Conservation (phyloP, 78 protist species). For the Dictyostelium brefeldianum region DNA sequence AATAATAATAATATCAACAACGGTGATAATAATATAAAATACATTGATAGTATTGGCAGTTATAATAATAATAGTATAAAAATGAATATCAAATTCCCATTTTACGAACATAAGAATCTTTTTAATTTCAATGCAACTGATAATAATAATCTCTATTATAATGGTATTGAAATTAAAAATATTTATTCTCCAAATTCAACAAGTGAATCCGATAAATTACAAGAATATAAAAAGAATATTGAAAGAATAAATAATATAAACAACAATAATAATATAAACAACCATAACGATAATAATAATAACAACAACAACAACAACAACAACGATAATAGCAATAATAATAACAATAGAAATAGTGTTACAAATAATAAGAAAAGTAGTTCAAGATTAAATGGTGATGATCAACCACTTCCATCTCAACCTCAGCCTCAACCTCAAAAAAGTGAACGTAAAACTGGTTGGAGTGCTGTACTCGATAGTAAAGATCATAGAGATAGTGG, state of each 20-base stretch:
- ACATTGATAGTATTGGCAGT: neutral
- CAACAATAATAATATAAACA: neutral
- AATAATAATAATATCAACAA: neutral
- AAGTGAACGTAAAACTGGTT: neutral
- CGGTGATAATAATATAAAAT: neutral
- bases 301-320: neutral
- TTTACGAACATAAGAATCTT: neutral
- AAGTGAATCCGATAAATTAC: conserved; percentile 2
- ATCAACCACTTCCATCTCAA: too few species aligned
- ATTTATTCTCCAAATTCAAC: conserved; percentile 35
- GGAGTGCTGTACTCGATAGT: neutral
- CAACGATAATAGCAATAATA: neutral
- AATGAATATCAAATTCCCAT: neutral
- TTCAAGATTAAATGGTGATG: neutral
- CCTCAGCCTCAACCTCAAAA: neutral
- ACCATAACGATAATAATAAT: neutral
- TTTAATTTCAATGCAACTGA: neutral
- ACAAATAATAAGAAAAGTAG: neutral
- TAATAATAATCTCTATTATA: neutral
- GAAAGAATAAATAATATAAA: neutral
- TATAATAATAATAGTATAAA: neutral
- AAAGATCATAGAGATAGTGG: conserved; percentile 1
- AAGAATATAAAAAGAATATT: neutral
- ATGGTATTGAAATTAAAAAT: neutral
- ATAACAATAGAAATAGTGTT: neutral